These are phyloP conservation scores for Phylloporus arenicola DNA, from an alignment of 768 basidiomycete species.

Conservation along the genomic window DNA sequence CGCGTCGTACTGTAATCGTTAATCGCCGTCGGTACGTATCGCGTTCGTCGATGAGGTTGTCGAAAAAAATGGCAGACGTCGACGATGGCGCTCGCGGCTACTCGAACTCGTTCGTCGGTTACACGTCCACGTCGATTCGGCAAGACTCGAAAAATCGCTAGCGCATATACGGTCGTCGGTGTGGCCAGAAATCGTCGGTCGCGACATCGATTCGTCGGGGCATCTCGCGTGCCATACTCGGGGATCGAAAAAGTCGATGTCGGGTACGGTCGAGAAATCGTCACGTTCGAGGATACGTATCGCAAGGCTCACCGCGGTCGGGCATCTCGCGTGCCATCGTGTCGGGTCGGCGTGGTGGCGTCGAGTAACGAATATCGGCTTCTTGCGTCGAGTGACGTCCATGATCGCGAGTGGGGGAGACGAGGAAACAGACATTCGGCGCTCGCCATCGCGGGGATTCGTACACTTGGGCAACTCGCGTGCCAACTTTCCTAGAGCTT, in stretches of 20 bases:
- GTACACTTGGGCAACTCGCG: background rate
- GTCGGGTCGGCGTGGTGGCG: background rate
- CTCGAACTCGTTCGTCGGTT: background rate
- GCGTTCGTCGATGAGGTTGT: too few species aligned
- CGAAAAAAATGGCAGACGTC: too few species aligned
- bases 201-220: background rate
- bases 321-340: background rate
- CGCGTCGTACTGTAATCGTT: background rate
- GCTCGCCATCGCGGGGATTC: too few species aligned
- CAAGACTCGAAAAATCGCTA: background rate
- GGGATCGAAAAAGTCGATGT: too few species aligned
- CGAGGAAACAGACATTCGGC: background rate
- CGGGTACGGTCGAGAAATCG: background rate
- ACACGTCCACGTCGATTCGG: background rate
- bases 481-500: background rate
- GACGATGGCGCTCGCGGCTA: background rate
- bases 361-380: too few species aligned
- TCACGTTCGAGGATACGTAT: background rate
- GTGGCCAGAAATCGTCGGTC: background rate
- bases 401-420: too few species aligned
- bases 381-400: too few species aligned
- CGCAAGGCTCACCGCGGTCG: background rate
- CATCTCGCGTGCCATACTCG: background rate
- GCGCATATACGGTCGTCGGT: too few species aligned
- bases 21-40: too few species aligned